Evolutionary conservation across 495 filamentous ascomycete genomes (phyloP), one percentile per base, ranked within the genome.

Genomic region (Podospora didyma): DNA sequence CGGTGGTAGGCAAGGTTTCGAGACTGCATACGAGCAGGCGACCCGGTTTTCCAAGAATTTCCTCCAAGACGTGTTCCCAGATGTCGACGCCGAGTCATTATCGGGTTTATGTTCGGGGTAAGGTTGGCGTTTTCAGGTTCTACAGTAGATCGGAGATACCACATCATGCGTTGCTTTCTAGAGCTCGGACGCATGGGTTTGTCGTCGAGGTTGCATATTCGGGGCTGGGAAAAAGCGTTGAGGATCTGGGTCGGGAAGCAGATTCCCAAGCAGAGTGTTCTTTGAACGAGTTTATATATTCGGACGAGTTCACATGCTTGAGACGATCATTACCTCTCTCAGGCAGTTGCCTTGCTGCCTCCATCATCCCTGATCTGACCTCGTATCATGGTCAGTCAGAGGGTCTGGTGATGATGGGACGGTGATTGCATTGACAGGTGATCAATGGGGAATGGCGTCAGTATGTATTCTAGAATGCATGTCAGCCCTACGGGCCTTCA

Each of bases 1-100:
- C 73, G 90, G 89, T 9, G 91, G 82, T 6, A 77, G 75, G 3
- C 80, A 90, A 56, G 91, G 90, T 5, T 98, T 98, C 65, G 86
- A 90, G 58, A 82, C 82, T 63, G 90, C 92, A 26, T 96, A 88
- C 69, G 83, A 92, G 69, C 94, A 97, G 74, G 84, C 86, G 49
- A 73, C 79, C 35, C 77, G 88, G 53, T 96, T 96, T 67, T 89
- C 90, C 24, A 82, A 80, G 65, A 88, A 86, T 51, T 91, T 96
- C 63, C 58, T 96, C 49, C 69, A 69, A 21, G 65, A 75, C 7
- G 72, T 71, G n/a, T 80, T 80, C 50, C 75, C 77, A 7, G 68
- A 75, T 46, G 68, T 67, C 23, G 22, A 66, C 17, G 55, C 61
- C 16, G 54, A 58, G 46, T 31, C 26, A 22, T 59, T 53, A 61